Evolutionary conservation across 305 asterid species (phyloP).

Genomic region (Fraxinus albicans): DNA sequence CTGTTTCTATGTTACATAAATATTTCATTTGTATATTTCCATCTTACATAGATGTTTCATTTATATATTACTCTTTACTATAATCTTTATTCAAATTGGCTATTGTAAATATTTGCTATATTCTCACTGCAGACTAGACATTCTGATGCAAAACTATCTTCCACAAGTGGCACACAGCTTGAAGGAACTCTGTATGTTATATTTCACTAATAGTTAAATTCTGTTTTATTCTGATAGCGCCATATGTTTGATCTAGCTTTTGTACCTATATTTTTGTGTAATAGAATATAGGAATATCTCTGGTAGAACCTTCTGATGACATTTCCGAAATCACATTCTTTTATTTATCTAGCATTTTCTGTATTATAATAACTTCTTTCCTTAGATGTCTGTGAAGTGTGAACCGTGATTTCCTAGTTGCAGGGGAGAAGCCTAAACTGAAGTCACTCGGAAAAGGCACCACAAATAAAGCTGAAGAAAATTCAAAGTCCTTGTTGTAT

Average conservation of each 20-base stretch:
- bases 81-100: conserved; percentile 2
- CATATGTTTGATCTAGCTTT: background rate
- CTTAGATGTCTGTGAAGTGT: conserved; percentile 25
- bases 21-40: no score
- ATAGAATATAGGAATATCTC: conserved; percentile 7
- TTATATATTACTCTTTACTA: background rate
- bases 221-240: background rate
- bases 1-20: background rate
- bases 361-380: conserved; percentile 10
- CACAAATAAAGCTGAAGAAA: conserved; percentile 50
- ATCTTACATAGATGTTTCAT: background rate
- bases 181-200: conserved; percentile 56
- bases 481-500: conserved; percentile 54
- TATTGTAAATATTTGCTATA: conserved; percentile 21
- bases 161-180: conserved; percentile 47
- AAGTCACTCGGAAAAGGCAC: conserved; percentile 49
- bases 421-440: conserved; percentile 59
- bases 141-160: conserved; percentile 46
- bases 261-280: background rate
- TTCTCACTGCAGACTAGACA: conserved; percentile 45
- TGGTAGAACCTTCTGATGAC: conserved; percentile 5
- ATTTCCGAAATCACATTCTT: conserved; percentile 1
- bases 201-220: conserved; percentile 13
- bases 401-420: conserved; percentile 35
- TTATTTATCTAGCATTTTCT: background rate